phyloP scores from a whole-genome alignment of 345 rosid species.

The Citrus reticulata region DNA sequence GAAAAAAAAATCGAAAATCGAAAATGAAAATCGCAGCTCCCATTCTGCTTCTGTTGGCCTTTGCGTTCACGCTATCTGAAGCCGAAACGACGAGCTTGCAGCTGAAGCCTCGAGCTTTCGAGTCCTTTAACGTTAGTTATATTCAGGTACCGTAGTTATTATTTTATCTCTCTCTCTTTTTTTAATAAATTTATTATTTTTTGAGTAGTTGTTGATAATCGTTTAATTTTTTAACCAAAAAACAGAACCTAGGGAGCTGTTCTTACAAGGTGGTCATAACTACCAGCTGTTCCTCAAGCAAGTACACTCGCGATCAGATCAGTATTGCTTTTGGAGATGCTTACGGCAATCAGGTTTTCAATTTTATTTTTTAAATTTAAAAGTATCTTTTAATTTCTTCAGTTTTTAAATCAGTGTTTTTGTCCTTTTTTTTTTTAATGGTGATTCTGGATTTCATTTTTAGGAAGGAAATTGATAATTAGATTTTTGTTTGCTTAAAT shows the following conservation, averaged over 20 bases:
- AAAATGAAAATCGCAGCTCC: slow-evolving; percentile 20
- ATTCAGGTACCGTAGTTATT: slow-evolving; percentile 42
- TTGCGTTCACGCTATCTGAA: slow-evolving; percentile 9
- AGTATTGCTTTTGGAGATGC: slow-evolving; percentile 89
- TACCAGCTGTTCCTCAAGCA: slow-evolving; percentile 82
- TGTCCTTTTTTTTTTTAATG: not conserved
- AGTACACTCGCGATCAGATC: slow-evolving; percentile 79
- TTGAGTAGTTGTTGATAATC: not conserved
- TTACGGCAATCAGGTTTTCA: slow-evolving; percentile 81
- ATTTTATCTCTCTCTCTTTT: no score
- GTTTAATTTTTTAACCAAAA: not conserved
- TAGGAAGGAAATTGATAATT: not conserved
- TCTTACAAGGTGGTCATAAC: slow-evolving; percentile 55
- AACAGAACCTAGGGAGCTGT: slow-evolving; percentile 56
- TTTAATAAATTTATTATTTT: not conserved
- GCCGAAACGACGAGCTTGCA: slow-evolving; percentile 22
- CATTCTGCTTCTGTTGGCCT: slow-evolving; percentile 24
- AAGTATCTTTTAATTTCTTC: not conserved
- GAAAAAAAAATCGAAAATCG: not conserved
- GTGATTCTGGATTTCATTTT: not conserved
- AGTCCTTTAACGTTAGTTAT: slow-evolving; percentile 52
- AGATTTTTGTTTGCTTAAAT: not conserved
- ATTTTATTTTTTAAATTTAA: not conserved
- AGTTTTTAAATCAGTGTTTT: not conserved
- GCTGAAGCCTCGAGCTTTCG: slow-evolving; percentile 40